Evolutionary conservation across 2,329 filamentous ascomycete genomes (phyloP).

Genomic region (Monilinia aucupariae): DNA sequence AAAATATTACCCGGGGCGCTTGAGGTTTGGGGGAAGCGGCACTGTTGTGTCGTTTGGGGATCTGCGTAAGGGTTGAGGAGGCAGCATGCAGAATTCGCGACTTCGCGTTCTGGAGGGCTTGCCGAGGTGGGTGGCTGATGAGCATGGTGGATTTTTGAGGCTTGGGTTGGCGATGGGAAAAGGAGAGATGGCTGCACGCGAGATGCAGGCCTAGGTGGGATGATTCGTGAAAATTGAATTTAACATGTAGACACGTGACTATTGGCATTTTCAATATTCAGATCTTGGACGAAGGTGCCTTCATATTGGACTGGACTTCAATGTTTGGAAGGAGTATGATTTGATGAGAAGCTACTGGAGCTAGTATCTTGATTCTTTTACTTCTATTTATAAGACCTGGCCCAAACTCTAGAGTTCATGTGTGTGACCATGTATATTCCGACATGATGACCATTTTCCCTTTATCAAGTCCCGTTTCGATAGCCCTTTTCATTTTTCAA

Average conservation of each 20-base stretch:
- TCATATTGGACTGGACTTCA: neutral
- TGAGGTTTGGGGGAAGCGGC: neutral
- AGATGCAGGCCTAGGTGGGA: neutral
- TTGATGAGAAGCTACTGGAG: neutral
- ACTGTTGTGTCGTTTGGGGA: neutral
- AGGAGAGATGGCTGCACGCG: neutral
- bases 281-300: neutral
- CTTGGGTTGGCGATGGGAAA: neutral
- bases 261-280: neutral
- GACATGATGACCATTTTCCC: neutral
- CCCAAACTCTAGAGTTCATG: neutral
- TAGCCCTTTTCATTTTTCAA: neutral
- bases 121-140: neutral
- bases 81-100: constrained; percentile 6
- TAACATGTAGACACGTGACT: constrained; percentile 3
- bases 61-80: neutral
- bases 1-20: constrained; percentile 61
- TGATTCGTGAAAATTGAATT: constrained; percentile 1
- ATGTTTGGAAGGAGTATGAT: too few relatives aligned
- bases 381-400: constrained; percentile 9
- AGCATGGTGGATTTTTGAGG: neutral
- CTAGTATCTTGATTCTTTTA: constrained; percentile 3
- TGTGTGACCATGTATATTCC: constrained; percentile 7
- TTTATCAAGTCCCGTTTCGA: neutral
- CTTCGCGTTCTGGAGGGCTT: constrained; percentile 13